These are phyloP conservation scores for Alternaria atra DNA, from an alignment of 2,329 filamentous ascomycete species.

Conservation along the genomic window DNA sequence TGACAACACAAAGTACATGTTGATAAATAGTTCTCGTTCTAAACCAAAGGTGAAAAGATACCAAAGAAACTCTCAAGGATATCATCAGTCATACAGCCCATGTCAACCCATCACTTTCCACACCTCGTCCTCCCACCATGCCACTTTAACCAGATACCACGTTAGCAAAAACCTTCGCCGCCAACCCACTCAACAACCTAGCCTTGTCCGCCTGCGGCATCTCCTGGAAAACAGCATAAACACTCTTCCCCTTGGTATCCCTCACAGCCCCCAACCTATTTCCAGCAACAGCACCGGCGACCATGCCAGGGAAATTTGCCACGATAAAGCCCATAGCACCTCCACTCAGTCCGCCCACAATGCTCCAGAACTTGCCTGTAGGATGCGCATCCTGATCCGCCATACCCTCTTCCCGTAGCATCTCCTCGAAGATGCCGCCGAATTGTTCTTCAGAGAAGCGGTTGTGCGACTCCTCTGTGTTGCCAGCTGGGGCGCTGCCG, in stretches of 20 bases:
- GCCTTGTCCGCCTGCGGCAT: conserved; percentile 84
- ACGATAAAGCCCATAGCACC: conserved; percentile 94
- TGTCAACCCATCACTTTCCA: neutral
- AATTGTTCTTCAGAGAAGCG: conserved; percentile 81
- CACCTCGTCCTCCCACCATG: neutral
- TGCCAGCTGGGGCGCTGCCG: conserved; percentile 55
- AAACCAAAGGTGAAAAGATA: neutral
- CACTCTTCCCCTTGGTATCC: conserved; percentile 92
- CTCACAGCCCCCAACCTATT: conserved; percentile 90
- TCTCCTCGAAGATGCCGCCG: conserved; percentile 69
- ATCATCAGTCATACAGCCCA: conserved; percentile 23
- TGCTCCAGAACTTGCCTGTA: conserved; percentile 82
- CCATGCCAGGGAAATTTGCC: conserved; percentile 85
- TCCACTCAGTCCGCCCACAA: conserved; percentile 86
- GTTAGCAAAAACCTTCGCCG: conserved; percentile 85
- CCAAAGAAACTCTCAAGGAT: conserved; percentile 17
- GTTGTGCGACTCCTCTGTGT: conserved; percentile 59
- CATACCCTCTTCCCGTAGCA: conserved; percentile 68
- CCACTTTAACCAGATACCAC: conserved; percentile 59
- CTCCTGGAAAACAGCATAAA: conserved; percentile 90
- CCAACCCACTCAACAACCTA: conserved; percentile 81
- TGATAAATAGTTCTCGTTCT: neutral
- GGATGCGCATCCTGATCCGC: conserved; percentile 70
- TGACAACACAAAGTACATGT: neutral
- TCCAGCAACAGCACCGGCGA: conserved; percentile 91